Conservation (phyloP, 78 protist genomes). For the Corallochytrium limacisporum region DNA sequence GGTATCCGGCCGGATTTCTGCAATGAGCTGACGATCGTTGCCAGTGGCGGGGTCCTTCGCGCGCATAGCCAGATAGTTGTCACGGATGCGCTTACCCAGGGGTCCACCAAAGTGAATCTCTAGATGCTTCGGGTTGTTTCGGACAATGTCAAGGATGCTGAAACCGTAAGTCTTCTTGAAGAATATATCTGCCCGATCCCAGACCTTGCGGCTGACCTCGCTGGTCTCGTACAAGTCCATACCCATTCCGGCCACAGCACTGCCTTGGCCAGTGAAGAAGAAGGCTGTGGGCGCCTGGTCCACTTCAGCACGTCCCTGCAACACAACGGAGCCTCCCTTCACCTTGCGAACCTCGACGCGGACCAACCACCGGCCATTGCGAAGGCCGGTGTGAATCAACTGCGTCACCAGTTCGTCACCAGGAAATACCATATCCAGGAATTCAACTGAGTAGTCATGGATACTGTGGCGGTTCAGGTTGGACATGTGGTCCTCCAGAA, state of each 20-base stretch:
- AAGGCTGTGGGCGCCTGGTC: constrained; percentile 37
- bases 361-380: constrained; percentile 22
- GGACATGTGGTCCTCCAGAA: constrained; percentile 39
- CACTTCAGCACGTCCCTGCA: constrained; percentile 32
- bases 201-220: constrained; percentile 18
- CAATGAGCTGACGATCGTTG: not conserved
- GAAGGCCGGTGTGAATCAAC: constrained; percentile 40
- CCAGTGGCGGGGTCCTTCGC: not conserved
- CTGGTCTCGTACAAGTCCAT: constrained; percentile 45
- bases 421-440: constrained; percentile 45
- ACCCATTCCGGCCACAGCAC: constrained; percentile 44
- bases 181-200: constrained; percentile 50
- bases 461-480: constrained; percentile 18
- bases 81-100: constrained; percentile 32
- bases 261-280: constrained; percentile 63
- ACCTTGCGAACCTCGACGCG: constrained; percentile 8
- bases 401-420: constrained; percentile 14
- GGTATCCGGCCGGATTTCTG: constrained; percentile 1
- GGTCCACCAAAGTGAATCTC: constrained; percentile 44
- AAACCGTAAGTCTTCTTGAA: constrained; percentile 29
- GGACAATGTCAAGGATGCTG: constrained; percentile 40
- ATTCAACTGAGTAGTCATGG: constrained; percentile 1
- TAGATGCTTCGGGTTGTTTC: constrained; percentile 36
- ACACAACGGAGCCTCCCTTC: constrained; percentile 9
- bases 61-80: constrained; percentile 19